phyloP scores from a whole-genome alignment of 768 basidiomycete genomes.

The Serpula lacrymans region DNA sequence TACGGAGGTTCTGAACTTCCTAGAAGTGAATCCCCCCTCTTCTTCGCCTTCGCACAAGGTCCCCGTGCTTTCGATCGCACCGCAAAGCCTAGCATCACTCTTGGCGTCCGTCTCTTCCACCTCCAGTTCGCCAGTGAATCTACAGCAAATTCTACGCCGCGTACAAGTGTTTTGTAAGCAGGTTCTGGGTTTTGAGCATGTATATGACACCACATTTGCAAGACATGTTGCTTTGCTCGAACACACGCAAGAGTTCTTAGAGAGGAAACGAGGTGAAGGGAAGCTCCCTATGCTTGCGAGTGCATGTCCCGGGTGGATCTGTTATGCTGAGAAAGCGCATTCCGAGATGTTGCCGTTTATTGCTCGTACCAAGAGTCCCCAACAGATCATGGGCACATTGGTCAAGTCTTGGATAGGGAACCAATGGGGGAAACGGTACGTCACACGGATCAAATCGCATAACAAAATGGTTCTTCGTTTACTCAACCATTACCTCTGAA shows the following conservation, averaged over 20 bases:
- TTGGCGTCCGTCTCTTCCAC: constrained; percentile 56
- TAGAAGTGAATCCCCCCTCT: constrained; percentile 51
- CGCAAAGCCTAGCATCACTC: constrained; percentile 82
- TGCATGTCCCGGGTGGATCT: constrained; percentile 99
- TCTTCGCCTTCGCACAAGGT: constrained; percentile 42
- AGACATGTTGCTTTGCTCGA: constrained; percentile 83
- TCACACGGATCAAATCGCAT: constrained; percentile 10
- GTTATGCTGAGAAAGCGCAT: constrained; percentile 98
- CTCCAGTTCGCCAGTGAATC: constrained; percentile 41
- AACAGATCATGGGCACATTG: constrained; percentile 90
- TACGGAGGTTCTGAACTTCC: constrained; percentile 81
- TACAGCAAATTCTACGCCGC: constrained; percentile 63
- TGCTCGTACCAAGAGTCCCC: constrained; percentile 84
- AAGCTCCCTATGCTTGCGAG: constrained; percentile 89
- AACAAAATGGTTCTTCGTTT: not conserved
- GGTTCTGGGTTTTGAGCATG: constrained; percentile 72
- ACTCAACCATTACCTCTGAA: constrained; percentile 26
- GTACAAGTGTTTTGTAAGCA: constrained; percentile 66
- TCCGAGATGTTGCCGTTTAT: constrained; percentile 92
- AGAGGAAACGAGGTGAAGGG: constrained; percentile 48
- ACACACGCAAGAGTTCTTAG: constrained; percentile 75
- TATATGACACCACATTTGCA: constrained; percentile 94
- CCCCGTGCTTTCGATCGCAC: constrained; percentile 84
- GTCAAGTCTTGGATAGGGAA: constrained; percentile 85
- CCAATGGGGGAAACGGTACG: constrained; percentile 68